Evolutionary conservation across 1,284 basidiomycete species (phyloP), one percentile per base, ranked within the genome.

Genomic region (Puccinia brachypodii): DNA sequence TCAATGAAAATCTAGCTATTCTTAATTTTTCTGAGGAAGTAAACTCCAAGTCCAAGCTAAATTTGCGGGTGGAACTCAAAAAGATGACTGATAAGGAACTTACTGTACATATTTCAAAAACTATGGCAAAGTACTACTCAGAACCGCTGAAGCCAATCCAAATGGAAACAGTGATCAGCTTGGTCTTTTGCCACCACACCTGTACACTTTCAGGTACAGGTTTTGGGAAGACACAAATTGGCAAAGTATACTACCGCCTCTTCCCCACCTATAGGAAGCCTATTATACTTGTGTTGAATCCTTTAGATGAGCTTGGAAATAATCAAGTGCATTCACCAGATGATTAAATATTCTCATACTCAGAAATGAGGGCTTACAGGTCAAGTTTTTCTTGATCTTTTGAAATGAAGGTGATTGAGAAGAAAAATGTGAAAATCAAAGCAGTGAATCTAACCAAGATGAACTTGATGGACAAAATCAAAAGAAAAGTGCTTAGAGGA

Each of bases 361-460:
- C n/a, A n/a, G n/a, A n/a, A n/a, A n/a, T n/a, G n/a, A n/a, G n/a
- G n/a, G n/a, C n/a, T n/a, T n/a, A n/a, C n/a, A n/a, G n/a, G n/a
- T n/a, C n/a, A n/a, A n/a, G 50, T 53, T 13, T 11, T 53, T 8
- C 50, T 11, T 53, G 16, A 53, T 53, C 16, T 3, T 58, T 58
- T 7, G 6, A 28, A 7, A 19, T 28, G 31, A 58, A 58, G 56
- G 56, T 58, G 3, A 6, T 28, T 28, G 71, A 74, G 47, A 56
- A 74, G 31, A 36, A 74, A 28, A 25, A 53, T 38, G 47, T 6
- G 19, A 38, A 40, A 16, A 73, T 53, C n/a, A 73, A 16, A 14
- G 71, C 44, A 33, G 44, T 73, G 25, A 72, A 72, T 28, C 42
- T 72, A 1, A 72, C 40, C 22, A 72, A 72, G 69, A 72, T 28